A percentile compares a stretch with the other conserved stretches of the same genome.
Evolutionary conservation across 768 basidiomycete genomes (phyloP).

Genomic region (Collybia sp.): DNA sequence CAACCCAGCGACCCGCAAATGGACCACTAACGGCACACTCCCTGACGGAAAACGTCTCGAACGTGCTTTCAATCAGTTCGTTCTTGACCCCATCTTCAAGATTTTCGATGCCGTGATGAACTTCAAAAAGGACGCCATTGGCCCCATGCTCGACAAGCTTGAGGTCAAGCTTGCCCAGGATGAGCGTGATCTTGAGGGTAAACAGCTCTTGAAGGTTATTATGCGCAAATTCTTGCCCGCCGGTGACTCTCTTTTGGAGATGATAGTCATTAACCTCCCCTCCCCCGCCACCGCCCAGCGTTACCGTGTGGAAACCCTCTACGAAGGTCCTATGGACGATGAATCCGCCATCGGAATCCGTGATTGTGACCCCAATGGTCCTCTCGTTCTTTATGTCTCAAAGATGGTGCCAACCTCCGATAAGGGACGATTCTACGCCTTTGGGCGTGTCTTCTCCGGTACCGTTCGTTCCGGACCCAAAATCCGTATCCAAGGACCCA

Average conservation of each 20-base stretch:
- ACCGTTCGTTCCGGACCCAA: slow-evolving; percentile 97
- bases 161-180: slow-evolving; percentile 85
- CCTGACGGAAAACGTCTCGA: slow-evolving; percentile 90
- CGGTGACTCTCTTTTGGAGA: slow-evolving; percentile 97
- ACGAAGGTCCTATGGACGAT: slow-evolving; percentile 99
- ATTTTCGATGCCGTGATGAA: slow-evolving; percentile 99
- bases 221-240: slow-evolving; percentile 99
- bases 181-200: slow-evolving; percentile 93
- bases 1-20: slow-evolving; percentile 95
- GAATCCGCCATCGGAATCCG: slow-evolving; percentile 98
- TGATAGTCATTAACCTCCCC: slow-evolving; percentile 99
- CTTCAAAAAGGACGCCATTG: slow-evolving; percentile 91
- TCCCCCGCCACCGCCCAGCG: slow-evolving; percentile 96
- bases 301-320: slow-evolving; percentile 99
- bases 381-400: slow-evolving; percentile 96
- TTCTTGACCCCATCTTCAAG: slow-evolving; percentile 98
- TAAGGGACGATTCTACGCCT: slow-evolving; percentile 99
- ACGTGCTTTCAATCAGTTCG: slow-evolving; percentile 97
- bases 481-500: slow-evolving; percentile 98
- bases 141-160: slow-evolving; percentile 90
- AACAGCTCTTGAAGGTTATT: slow-evolving; percentile 91
- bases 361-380: slow-evolving; percentile 94
- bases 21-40: slow-evolving; percentile 75
- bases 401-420: slow-evolving; percentile 99
- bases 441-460: slow-evolving; percentile 99